phyloP scores from a whole-genome alignment of 768 basidiomycete genomes.

The Mycena pura region DNA sequence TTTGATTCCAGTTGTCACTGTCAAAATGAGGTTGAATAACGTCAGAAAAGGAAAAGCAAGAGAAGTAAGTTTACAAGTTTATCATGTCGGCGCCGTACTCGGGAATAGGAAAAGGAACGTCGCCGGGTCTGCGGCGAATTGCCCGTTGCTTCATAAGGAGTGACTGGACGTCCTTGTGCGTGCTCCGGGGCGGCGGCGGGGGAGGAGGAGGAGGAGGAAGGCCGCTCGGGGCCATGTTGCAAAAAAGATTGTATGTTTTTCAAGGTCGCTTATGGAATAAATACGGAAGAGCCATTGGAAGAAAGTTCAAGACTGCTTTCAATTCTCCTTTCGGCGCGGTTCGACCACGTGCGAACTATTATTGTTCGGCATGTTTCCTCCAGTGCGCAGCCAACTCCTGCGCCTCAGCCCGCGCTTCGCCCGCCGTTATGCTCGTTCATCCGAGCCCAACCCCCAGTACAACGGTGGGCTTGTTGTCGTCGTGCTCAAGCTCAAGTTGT shows the following conservation, averaged over 20 bases:
- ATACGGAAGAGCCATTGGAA: constrained; percentile 23
- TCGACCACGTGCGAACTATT: no score
- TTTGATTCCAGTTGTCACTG: constrained; percentile 77
- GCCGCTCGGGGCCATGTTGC: not conserved
- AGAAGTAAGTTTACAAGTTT: constrained; percentile 54
- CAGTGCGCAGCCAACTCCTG: constrained; percentile 30
- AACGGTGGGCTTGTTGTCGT: no score
- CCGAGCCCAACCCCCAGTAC: constrained; percentile 66
- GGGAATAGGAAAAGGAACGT: constrained; percentile 65
- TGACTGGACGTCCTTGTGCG: constrained; percentile 53
- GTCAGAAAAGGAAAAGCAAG: not conserved
- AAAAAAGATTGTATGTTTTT: constrained; percentile 1
- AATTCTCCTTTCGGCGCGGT: not conserved
- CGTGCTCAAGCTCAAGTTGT: no score
- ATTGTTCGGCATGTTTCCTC: constrained; percentile 34
- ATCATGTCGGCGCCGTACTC: constrained; percentile 54
- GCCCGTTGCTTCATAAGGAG: constrained; percentile 46
- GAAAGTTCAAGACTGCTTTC: not conserved
- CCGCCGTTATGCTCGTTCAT: constrained; percentile 43
- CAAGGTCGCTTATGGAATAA: not conserved
- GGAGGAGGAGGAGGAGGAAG: constrained; percentile 19
- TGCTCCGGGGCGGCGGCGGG: constrained; percentile 25
- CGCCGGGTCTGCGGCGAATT: constrained; percentile 51
- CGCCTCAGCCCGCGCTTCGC: constrained; percentile 15
- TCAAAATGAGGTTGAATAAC: constrained; percentile 12